phyloP scores from a whole-genome alignment of 2,329 filamentous ascomycete species.

The Boeremia lycopersici region DNA sequence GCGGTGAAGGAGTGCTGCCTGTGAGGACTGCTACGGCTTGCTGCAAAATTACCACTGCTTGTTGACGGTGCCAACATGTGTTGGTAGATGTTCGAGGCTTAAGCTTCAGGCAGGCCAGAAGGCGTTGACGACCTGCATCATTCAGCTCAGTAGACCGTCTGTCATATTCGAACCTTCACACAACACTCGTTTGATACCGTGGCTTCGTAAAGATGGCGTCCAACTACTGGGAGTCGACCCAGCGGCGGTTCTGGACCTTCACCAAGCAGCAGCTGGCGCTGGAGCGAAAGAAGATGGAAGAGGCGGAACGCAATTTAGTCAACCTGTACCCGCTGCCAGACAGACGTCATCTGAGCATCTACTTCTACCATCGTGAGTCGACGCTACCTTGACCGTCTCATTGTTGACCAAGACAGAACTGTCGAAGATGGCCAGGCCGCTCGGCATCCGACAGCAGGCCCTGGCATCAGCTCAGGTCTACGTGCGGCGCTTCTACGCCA shows the following conservation, averaged over 20 bases:
- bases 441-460: conserved; percentile 86
- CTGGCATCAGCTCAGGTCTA: conserved; percentile 95
- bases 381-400: too few relatives aligned
- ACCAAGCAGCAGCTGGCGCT: conserved; percentile 78
- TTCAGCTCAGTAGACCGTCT: neutral
- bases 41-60: too few relatives aligned
- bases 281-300: conserved; percentile 76
- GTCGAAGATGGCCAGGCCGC: conserved; percentile 79
- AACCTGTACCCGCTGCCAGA: conserved; percentile 84
- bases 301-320: conserved; percentile 74
- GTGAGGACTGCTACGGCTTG: neutral
- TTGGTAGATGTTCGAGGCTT: too few relatives aligned
- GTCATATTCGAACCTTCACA: neutral
- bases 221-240: conserved; percentile 96
- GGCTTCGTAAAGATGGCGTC: conserved; percentile 70
- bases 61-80: too few relatives aligned
- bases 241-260: conserved; percentile 89
- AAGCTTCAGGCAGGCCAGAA: too few relatives aligned
- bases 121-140: too few relatives aligned
- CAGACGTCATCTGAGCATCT: conserved; percentile 82
- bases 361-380: conserved; percentile 81
- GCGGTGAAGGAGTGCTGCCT: neutral
- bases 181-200: neutral
- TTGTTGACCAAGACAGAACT: conserved; percentile 60
- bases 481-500: conserved; percentile 89